Evolutionary conservation across 805 yeast species (phyloP), one percentile per base, ranked within the genome.

Genomic region (Kodamaea leandrae): DNA sequence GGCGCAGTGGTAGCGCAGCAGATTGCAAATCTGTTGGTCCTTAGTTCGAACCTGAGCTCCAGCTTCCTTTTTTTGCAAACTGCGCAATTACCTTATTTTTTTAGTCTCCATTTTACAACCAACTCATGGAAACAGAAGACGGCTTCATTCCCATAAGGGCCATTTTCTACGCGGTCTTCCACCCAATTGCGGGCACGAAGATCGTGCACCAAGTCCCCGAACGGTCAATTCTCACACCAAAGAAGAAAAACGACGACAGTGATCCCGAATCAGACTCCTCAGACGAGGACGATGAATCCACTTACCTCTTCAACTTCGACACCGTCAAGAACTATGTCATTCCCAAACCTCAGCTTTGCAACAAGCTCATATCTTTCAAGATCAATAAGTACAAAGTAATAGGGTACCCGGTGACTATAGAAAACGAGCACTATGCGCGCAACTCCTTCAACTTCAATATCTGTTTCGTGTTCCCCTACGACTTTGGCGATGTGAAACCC

Each of bases 1-100:
- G 89, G 95, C 95, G 89, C 90, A 86, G 93, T 82, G 93, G 95
- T 85, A 86, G 93, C 90, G 95, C 93, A 84, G 89, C 87, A 83
- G 95, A 86, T 86, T 86, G 95, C 95, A 86, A 86, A 85, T 86
- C 95, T 84, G 86, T 82, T 84, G 95, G 96, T 86, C 93, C 89
- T 83, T 80, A 83, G 95, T 86, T 86, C 96, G 81, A 86, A 64
- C 81, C 96, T 83, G 95, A 83, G 88, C 77, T 82, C 83, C 78
- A 82, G 88, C 93, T 84, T 47, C 39, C 46, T 56, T 66, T 64
- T 69, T 72, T 66, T 9, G 24, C n/a, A n/a, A n/a, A n/a, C n/a
- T n/a, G n/a, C n/a, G n/a, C n/a, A n/a, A n/a, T n/a, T n/a, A n/a
- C n/a, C 24, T 21, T 21, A 21, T 21, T 9, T 21, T 9, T 21